A percentile compares a stretch with the other conserved stretches of the same genome.
These are phyloP conservation scores for Penicillium sp. DNA, from an alignment of 2,329 filamentous ascomycete species.

Conservation along the genomic window DNA sequence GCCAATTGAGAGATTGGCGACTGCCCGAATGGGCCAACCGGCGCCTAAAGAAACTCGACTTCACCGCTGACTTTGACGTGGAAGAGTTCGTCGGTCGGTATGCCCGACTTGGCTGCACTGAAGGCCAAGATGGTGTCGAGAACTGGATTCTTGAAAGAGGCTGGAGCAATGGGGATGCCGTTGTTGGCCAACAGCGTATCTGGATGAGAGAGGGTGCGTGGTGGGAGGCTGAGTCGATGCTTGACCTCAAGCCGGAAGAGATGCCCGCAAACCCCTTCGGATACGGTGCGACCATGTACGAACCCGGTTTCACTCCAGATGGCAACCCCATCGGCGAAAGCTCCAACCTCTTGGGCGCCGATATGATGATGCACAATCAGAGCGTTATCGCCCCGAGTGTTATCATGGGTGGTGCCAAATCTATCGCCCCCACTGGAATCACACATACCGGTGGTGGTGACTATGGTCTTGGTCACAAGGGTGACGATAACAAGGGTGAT, in stretches of 20 bases:
- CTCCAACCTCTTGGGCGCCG: slow-evolving; percentile 69
- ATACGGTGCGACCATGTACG: slow-evolving; percentile 66
- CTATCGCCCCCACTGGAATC: slow-evolving; percentile 52
- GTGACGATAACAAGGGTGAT: slow-evolving; percentile 76
- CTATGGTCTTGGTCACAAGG: slow-evolving; percentile 86
- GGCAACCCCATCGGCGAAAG: slow-evolving; percentile 64
- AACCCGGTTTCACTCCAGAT: slow-evolving; percentile 72
- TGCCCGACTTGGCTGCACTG: slow-evolving; percentile 79
- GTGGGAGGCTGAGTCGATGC: slow-evolving; percentile 98
- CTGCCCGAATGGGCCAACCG: slow-evolving; percentile 96
- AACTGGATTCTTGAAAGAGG: slow-evolving; percentile 93
- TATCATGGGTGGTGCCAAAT: slow-evolving; percentile 60
- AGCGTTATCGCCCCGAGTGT: slow-evolving; percentile 57
- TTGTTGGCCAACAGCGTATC: slow-evolving; percentile 86
- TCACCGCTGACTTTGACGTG: slow-evolving; percentile 93
- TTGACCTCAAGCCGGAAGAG: slow-evolving; percentile 79
- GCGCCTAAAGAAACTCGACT: slow-evolving; percentile 87
- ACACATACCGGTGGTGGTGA: slow-evolving; percentile 66
- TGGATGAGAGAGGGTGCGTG: slow-evolving; percentile 95
- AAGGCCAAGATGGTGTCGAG: slow-evolving; percentile 90
- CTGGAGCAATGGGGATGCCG: slow-evolving; percentile 97
- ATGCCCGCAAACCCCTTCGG: slow-evolving; percentile 54
- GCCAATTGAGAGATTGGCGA: slow-evolving; percentile 91
- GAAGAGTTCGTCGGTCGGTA: slow-evolving; percentile 91
- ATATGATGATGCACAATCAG: slow-evolving; percentile 62